Conservation (phyloP, 176 grass and related monocot species). For the Saccharum spontaneum region DNA sequence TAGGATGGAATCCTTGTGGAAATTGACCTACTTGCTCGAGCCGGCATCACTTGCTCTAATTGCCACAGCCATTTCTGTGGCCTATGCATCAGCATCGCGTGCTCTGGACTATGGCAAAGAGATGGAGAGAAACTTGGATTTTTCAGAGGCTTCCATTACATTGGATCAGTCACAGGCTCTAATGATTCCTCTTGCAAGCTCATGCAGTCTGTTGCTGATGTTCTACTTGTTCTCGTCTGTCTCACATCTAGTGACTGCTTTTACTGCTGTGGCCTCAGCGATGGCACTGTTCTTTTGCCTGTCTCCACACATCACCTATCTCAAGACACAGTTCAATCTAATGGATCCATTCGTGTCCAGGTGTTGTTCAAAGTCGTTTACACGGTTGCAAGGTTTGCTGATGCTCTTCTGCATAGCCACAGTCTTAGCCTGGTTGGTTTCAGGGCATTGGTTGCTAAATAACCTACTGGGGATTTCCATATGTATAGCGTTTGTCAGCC, state of each 20-base stretch:
- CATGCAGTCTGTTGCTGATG: constrained; percentile 84
- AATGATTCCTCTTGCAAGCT: constrained; percentile 85
- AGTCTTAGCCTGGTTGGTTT: constrained; percentile 72
- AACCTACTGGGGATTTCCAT: constrained; percentile 86
- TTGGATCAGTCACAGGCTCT: constrained; percentile 81
- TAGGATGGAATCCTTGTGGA: constrained; percentile 81
- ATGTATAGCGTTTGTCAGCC: constrained; percentile 94
- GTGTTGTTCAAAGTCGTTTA: constrained; percentile 89
- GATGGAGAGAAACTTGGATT: constrained; percentile 94
- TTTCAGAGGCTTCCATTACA: constrained; percentile 91
- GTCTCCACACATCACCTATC: constrained; percentile 53
- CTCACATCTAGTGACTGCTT: constrained; percentile 76
- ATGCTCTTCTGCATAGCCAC: constrained; percentile 59
- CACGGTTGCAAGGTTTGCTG: constrained; percentile 61
- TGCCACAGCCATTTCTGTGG: constrained; percentile 68
- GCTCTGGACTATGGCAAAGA: constrained; percentile 87
- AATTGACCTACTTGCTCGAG: constrained; percentile 83
- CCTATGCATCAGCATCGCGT: constrained; percentile 74
- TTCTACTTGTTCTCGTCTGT: constrained; percentile 98
- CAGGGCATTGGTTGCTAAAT: constrained; percentile 95
- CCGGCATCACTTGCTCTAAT: constrained; percentile 80
- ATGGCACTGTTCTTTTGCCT: constrained; percentile 92
- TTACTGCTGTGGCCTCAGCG: constrained; percentile 69
- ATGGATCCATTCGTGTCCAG: constrained; percentile 70
- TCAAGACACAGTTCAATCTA: constrained; percentile 52